A percentile compares a stretch with the other conserved stretches of the same genome.
phyloP scores from a whole-genome alignment of 2,329 filamentous ascomycete genomes.

The Fonsecaea pedrosoi region DNA sequence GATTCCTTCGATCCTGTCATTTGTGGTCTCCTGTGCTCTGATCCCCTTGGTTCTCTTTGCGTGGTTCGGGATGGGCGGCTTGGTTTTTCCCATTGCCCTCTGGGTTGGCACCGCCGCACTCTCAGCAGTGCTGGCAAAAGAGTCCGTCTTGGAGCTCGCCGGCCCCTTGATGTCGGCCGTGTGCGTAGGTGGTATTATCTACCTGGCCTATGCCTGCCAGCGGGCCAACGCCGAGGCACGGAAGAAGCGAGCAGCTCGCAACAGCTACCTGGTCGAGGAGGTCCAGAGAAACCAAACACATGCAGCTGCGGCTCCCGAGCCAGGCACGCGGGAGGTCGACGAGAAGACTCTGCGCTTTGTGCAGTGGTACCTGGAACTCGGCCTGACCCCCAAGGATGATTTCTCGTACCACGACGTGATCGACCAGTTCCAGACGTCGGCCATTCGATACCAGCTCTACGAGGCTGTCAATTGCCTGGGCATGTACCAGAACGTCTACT shows the following conservation, averaged over 20 bases:
- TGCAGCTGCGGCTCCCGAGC: conserved; percentile 11
- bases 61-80: conserved; percentile 34
- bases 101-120: conserved; percentile 28
- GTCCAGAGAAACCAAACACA: conserved; percentile 30
- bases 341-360: conserved; percentile 26
- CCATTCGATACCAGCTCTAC: conserved; percentile 34
- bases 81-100: conserved; percentile 31
- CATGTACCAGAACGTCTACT: conserved; percentile 28
- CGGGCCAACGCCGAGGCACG: conserved; percentile 16
- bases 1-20: conserved; percentile 23
- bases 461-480: conserved; percentile 25
- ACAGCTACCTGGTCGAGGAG: conserved; percentile 28
- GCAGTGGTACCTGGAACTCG: conserved; percentile 30
- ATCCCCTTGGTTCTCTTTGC: conserved; percentile 32
- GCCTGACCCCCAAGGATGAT: conserved; percentile 28
- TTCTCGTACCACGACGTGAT: conserved; percentile 34
- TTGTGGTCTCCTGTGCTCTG: conserved; percentile 26
- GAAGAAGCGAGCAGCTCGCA: conserved; percentile 25
- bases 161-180: conserved; percentile 17
- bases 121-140: conserved; percentile 27
- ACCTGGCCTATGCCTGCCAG: conserved; percentile 17
- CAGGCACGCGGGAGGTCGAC: conserved; percentile 30
- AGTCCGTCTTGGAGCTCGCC: conserved; percentile 22
- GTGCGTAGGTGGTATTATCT: conserved; percentile 27
- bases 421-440: conserved; percentile 34